Conservation (phyloP, 2,329 filamentous ascomycete genomes). For the Helotiales sp. region DNA sequence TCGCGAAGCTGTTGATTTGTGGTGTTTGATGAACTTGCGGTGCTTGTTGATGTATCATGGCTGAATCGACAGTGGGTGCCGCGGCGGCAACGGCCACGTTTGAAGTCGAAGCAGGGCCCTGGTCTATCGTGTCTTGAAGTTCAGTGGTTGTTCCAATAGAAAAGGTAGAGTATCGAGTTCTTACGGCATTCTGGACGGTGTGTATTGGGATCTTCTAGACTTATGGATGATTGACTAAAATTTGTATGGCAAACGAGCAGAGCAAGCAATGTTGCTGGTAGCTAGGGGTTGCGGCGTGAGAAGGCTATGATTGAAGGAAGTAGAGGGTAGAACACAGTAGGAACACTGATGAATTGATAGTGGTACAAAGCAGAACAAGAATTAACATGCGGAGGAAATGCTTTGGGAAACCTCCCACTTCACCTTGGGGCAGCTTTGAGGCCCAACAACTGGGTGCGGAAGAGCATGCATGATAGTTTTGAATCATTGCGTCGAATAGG, state of each 20-base stretch:
- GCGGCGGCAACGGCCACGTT: slow-evolving; percentile 30
- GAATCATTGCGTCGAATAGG: no score
- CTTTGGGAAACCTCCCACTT: no score
- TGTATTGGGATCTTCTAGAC: slow-evolving; percentile 12
- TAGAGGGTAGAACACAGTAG: no score
- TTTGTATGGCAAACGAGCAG: slow-evolving; percentile 24
- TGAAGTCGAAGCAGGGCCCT: slow-evolving; percentile 31
- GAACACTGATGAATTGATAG: no score
- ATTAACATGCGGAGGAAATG: no score
- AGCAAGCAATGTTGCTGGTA: slow-evolving; percentile 12
- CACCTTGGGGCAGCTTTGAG: no score
- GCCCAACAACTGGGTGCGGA: no score
- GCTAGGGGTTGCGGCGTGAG: no score
- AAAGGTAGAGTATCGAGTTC: slow-evolving; percentile 20
- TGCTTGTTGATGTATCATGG: slow-evolving; percentile 25
- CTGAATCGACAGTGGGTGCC: slow-evolving; percentile 32
- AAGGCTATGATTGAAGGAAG: no score
- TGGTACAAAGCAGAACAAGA: no score
- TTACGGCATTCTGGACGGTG: slow-evolving; percentile 27
- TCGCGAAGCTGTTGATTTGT: slow-evolving; percentile 26
- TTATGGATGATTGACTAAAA: slow-evolving; percentile 23
- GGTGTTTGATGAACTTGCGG: slow-evolving; percentile 24
- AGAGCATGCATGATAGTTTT: no score
- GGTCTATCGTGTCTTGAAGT: slow-evolving; percentile 27
- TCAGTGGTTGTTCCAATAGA: slow-evolving; percentile 23